Conservation (phyloP, 2,329 filamentous ascomycete species). For the Fusarium equiseti region DNA sequence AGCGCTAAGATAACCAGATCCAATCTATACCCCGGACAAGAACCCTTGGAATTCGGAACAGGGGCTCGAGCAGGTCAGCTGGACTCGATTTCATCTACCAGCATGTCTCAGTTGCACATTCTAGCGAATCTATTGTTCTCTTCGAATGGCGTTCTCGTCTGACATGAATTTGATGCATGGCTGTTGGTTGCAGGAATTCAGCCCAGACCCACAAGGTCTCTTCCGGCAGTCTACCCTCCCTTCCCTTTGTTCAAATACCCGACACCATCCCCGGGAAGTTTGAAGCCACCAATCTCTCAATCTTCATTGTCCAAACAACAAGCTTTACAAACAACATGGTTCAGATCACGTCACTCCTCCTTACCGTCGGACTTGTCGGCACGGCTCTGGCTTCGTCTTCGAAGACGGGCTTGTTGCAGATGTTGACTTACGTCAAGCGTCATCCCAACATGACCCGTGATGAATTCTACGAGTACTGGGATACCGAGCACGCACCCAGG, state of each 20-base stretch:
- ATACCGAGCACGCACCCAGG: constrained; percentile 48
- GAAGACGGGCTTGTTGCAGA: constrained; percentile 48
- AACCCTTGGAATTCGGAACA: neutral
- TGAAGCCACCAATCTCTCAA: neutral
- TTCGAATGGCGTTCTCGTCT: neutral
- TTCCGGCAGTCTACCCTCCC: neutral
- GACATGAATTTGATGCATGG: neutral
- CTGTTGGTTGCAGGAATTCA: neutral
- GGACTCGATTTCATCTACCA: neutral
- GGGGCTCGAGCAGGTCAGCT: neutral
- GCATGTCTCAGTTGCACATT: neutral
- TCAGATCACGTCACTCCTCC: constrained; percentile 19
- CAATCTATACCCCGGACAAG: neutral
- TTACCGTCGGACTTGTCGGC: neutral
- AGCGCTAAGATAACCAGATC: neutral
- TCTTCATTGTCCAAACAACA: neutral
- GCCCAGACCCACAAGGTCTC: neutral
- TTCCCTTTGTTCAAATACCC: constrained; percentile 53
- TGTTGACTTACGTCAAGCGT: constrained; percentile 50
- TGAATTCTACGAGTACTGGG: constrained; percentile 50
- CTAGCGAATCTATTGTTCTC: neutral
- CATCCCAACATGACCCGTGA: constrained; percentile 41
- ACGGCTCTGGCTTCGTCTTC: constrained; percentile 44
- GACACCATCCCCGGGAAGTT: neutral
- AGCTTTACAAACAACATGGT: neutral